Conservation (phyloP, 208 protist species). For the Crithidia expoeki region DNA sequence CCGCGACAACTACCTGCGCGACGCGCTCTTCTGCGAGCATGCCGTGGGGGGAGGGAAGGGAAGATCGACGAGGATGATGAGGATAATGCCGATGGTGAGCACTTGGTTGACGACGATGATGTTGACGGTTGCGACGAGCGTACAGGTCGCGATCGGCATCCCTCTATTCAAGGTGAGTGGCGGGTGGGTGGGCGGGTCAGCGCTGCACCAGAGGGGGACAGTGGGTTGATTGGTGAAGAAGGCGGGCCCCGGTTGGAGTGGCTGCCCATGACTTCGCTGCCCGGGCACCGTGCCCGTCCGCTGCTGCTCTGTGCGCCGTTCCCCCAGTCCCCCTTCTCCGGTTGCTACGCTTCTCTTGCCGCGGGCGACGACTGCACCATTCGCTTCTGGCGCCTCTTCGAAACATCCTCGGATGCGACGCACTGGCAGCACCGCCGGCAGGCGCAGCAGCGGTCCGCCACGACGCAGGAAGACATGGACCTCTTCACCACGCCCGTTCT, state of each 20-base stretch:
- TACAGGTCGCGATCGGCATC: neutral
- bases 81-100: neutral
- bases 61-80: neutral
- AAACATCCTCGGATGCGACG: slow-evolving; percentile 27
- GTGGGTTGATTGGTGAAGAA: neutral
- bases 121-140: neutral
- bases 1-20: slow-evolving; percentile 29
- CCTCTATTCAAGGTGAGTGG: neutral
- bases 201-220: neutral
- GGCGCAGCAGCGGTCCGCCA: slow-evolving; percentile 39
- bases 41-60: neutral
- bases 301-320: slow-evolving; percentile 68
- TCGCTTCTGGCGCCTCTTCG: slow-evolving; percentile 82
- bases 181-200: neutral
- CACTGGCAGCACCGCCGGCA: slow-evolving; percentile 48
- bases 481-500: slow-evolving; percentile 37
- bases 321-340: slow-evolving; percentile 35
- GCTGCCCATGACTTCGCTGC: slow-evolving; percentile 51
- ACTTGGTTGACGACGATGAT: neutral
- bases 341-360: slow-evolving; percentile 69
- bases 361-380: slow-evolving; percentile 75
- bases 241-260: slow-evolving; percentile 19
- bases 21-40: slow-evolving; percentile 17
- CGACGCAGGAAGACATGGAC: slow-evolving; percentile 47
- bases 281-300: slow-evolving; percentile 73